Evolutionary conservation across 352 stramenopile genomes (phyloP), one percentile per base, ranked within the genome.

Genomic region (Albugo candida): DNA sequence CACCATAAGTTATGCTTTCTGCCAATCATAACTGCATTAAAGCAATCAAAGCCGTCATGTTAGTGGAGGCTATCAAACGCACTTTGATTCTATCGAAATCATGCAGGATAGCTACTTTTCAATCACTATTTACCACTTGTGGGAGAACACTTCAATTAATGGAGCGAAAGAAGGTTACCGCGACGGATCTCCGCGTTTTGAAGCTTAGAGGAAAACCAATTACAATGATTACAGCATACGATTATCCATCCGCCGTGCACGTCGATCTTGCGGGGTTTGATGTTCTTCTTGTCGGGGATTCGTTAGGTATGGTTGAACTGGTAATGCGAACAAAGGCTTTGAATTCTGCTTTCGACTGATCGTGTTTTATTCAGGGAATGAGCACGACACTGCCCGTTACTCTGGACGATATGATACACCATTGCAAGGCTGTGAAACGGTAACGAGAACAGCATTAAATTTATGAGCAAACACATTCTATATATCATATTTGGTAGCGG

Each of bases 201-300:
- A 95, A 97, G 65, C 69, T 83, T 60, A 94, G 94, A 57, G 81
- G 84, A 24, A 89, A 97, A 41, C 95, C 94, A 41, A 98, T 99
- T 52, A 97, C 85, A n/a, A 98, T 99, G 93, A 85, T 98, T 18
- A 99, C 95, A 24, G 94, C 94, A 5, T 99, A 99, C 61, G 88
- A 98, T 64, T 99, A 97, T 64, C 95, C 77, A 35, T 88, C 71
- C 11, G 92, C 94, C 0, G 74, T 97, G 36, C 94, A 98, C 61
- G 93, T 98, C n/a, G 93, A 97, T 58, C 71, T 95, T 39, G 95
- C 95, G 1, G 94, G 92, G 35, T 97, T 99, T 49, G 95, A 99
- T 59, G 82, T 98, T 4, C 51, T 98, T 34, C 70, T 99, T 13
- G 91, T 98, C 3, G 95, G 95, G 16, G 95, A 99, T 76, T 99